These are phyloP conservation scores for Blumeriella jaapii DNA, from an alignment of 2,329 filamentous ascomycete species.

Conservation along the genomic window DNA sequence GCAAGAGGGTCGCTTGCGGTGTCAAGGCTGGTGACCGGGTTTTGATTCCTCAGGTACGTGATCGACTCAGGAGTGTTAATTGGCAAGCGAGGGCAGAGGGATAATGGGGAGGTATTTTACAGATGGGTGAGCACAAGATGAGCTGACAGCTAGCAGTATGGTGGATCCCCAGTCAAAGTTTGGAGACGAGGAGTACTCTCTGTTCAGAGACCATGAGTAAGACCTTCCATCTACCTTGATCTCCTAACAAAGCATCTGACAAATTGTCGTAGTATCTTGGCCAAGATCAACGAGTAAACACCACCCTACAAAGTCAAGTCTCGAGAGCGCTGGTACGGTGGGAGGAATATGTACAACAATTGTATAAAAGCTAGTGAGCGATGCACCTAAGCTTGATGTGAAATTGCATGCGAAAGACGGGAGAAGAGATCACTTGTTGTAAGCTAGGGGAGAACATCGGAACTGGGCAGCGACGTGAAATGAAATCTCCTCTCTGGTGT, in stretches of 20 bases:
- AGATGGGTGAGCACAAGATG: no score
- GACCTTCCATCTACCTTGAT: constrained; percentile 31
- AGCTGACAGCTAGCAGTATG: constrained; percentile 48
- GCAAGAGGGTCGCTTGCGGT: constrained; percentile 75
- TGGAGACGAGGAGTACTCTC: constrained; percentile 88
- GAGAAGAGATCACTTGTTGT: no score
- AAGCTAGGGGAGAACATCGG: no score
- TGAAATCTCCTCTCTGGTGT: constrained; percentile 7
- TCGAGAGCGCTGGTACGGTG: constrained; percentile 1
- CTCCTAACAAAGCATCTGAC: constrained; percentile 1
- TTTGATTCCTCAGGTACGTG: constrained; percentile 79
- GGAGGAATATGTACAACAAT: constrained; percentile 11
- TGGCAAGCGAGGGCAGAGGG: no score
- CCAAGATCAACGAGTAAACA: constrained; percentile 95
- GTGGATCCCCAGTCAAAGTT: constrained; percentile 93
- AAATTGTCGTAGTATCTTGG: constrained; percentile 67
- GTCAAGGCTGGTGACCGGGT: constrained; percentile 82
- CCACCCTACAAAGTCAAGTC: constrained; percentile 1
- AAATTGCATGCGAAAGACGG: constrained; percentile 4
- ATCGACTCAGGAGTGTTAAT: no score
- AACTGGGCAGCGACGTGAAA: constrained; percentile 1
- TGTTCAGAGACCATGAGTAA: constrained; percentile 98
- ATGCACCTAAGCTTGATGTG: constrained; percentile 3
- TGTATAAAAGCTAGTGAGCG: constrained; percentile 21
- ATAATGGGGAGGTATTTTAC: no score